Evolutionary conservation across 2,329 filamentous ascomycete species (phyloP).

Genomic region (Leptographium procerum): DNA sequence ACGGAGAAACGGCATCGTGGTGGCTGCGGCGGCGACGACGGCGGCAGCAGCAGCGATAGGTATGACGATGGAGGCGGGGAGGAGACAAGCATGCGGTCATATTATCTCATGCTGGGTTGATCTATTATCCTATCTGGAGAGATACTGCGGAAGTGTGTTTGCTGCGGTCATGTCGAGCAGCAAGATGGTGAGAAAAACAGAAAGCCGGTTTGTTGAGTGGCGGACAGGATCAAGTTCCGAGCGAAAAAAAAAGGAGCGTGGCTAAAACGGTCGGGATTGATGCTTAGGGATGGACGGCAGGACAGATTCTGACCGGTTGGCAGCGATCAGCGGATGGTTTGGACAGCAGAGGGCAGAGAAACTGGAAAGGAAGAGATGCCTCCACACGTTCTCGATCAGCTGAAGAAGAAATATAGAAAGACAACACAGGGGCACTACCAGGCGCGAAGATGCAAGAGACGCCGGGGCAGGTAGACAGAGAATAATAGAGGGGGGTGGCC

Average conservation of each 20-base stretch:
- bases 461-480: too few species aligned
- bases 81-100: background rate
- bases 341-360: background rate
- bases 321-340: background rate
- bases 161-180: constrained; percentile 1
- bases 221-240: background rate
- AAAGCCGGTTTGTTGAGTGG: too few species aligned
- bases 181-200: background rate
- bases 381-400: background rate
- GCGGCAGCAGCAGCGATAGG: too few species aligned
- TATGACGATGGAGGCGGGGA: background rate
- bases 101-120: background rate
- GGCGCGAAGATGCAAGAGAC: background rate
- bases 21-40: too few species aligned
- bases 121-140: background rate
- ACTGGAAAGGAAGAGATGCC: background rate
- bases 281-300: background rate
- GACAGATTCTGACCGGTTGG: background rate
- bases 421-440: background rate
- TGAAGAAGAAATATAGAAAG: background rate
- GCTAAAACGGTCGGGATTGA: background rate
- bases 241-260: background rate
- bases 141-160: background rate
- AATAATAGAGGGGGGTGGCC: background rate
- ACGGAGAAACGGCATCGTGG: constrained; percentile 48